Evolutionary conservation across 305 asterid species (phyloP).

Genomic region (Ilex paraguariensis): DNA sequence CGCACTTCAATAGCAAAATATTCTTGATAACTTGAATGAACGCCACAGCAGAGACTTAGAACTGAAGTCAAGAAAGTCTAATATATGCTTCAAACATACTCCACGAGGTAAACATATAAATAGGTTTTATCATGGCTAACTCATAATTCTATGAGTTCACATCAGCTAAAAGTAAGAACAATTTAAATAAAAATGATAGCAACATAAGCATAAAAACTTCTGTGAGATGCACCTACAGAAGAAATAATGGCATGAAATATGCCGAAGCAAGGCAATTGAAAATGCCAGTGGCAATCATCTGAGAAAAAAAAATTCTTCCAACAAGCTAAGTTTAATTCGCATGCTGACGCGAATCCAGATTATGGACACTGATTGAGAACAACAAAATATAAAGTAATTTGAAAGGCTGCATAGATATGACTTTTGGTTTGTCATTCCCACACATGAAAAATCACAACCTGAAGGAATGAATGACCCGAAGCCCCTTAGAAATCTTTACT

Average conservation of each 20-base stretch:
- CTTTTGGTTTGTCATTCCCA: conserved; percentile 2
- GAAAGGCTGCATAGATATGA: conserved; percentile 4
- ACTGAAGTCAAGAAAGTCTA: background rate
- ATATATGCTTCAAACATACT: background rate
- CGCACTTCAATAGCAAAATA: no score
- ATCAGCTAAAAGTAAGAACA: background rate
- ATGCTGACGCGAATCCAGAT: no score
- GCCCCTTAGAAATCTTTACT: conserved; percentile 2
- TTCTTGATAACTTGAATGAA: background rate
- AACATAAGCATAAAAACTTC: background rate
- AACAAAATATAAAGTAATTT: no score
- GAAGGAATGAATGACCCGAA: conserved; percentile 6
- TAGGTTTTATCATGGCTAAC: background rate
- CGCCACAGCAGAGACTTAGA: background rate
- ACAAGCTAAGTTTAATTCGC: no score
- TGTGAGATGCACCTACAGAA: background rate
- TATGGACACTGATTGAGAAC: no score
- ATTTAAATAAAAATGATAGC: background rate
- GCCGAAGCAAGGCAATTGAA: no score
- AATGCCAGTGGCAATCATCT: no score
- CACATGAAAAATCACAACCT: conserved; percentile 1
- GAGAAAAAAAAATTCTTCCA: no score
- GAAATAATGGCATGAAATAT: no score
- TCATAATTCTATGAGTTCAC: no score
- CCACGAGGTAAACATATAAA: background rate